Evolutionary conservation across 2,329 filamentous ascomycete species (phyloP).

Genomic region (Boeremia exigua): DNA sequence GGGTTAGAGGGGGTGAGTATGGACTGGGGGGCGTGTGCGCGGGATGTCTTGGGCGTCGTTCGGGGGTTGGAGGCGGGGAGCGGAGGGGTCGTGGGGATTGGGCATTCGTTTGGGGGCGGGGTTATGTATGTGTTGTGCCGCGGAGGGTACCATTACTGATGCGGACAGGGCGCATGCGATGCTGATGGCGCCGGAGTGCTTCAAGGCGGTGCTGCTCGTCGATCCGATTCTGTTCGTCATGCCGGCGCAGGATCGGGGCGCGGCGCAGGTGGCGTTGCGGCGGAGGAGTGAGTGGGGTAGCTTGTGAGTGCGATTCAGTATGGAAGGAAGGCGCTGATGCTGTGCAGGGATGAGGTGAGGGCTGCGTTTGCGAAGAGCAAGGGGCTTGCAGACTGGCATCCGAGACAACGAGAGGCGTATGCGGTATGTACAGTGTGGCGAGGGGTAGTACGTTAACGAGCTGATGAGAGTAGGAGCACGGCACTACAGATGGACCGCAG

Average conservation of each 20-base stretch:
- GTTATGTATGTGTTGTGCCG: no score
- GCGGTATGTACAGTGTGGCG: no score
- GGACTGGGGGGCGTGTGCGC: no score
- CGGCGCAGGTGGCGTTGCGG: not conserved
- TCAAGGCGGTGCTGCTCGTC: not conserved
- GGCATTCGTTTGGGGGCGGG: not conserved
- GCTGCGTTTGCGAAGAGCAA: not conserved
- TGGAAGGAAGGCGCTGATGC: not conserved
- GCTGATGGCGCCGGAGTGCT: not conserved
- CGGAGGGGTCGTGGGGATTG: not conserved
- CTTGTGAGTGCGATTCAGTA: not conserved
- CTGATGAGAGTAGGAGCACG: no score
- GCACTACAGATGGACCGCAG: no score
- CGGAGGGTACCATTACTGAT: no score
- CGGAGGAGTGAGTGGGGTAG: not conserved
- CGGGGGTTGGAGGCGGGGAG: no score
- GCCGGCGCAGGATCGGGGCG: not conserved
- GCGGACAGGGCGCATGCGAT: not conserved
- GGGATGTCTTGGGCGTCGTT: no score
- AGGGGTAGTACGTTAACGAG: no score
- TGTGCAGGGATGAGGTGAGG: not conserved
- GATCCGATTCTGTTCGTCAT: conserved; percentile 1
- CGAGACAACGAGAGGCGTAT: not conserved
- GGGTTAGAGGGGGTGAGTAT: no score
- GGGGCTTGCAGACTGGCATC: not conserved